Evolutionary conservation across 2,329 filamentous ascomycete genomes (phyloP), one percentile per base, ranked within the genome.

Genomic region (Balansia obtecta): DNA sequence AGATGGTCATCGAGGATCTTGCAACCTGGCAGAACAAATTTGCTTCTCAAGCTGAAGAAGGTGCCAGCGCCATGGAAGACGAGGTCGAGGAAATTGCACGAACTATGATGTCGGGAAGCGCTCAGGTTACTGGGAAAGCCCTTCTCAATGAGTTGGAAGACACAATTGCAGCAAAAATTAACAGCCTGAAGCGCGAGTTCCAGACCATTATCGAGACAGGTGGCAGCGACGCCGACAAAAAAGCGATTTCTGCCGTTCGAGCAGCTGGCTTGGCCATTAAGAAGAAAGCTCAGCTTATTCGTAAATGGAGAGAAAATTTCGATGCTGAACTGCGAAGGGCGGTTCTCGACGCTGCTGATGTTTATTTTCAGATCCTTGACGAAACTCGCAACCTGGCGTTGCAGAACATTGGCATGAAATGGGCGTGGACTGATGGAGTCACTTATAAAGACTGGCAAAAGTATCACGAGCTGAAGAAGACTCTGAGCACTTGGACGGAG

Each of bases 391-490:
- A 90, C 59, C 74, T 95, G 37, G 88, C 89, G 6, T 75, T 96
- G 34, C 88, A 95, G 63, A 88, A 94, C 64, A 88, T 96, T 49
- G 90, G 90, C 51, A 91, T 94, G 82, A 80, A 79, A 61, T 98
- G 93, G 90, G 89, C 91, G 12, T 95, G 88, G 84, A 93, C 89
- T 70, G 89, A 97, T 52, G 88, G 88, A 33, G 80, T 98, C 54
- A 95, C 91, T 1, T 96, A 98, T 74, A 90, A 94, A 65, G 89
- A 98, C 65, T 98, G 93, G 93, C 81, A 85, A 53, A 93, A 91
- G 65, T 98, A 95, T 63, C 89, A 97, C 65, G 81, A 86, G 53
- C 74, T 98, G 52, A 94, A 87, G 70, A 80, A 78, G 49, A 84
- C 86, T 12, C 86, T 96, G 48, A 83, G 85, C 45, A 81, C 88